Base-by-base conservation (phyloP, 768 basidiomycete genomes). In the Infundibulicybe gibba region DNA sequence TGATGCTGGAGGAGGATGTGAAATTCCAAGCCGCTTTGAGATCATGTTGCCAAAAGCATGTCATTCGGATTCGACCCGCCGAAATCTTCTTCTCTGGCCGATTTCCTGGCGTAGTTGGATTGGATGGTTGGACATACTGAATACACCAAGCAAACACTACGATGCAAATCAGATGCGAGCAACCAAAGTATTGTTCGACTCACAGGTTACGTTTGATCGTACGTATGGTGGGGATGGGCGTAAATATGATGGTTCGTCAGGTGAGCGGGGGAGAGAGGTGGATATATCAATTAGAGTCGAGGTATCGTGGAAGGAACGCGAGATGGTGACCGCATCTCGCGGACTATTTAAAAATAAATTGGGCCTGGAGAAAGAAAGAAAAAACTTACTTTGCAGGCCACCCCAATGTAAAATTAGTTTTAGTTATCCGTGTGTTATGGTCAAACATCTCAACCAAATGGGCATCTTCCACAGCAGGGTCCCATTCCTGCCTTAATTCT, bases 31-130 rank as follows among this genome's bases (percentile, higher is more conserved):
- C 62, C 0, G 90, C 79, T 52, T 89, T 87, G 21, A 95, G 78
- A 68, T 97, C 90, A 62, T 95, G 94, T 60, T 94, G 90, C 90
- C 91, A 95, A 61, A 95, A 94, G 60, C 90, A 94, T 1, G 90
- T 93, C 51, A 94, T 80, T 32, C 90, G 84, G 20, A 92, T 61
- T 50, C 77, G 70, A 37, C 67, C 72, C 44, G 58, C 56, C 17
- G 40, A 59, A 52, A 63, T 77, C 58, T 59, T 74, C 59, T 57
- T 69, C 6, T 38, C 35, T 19, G 14, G 44, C 38, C 52, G 44
- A 51, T 60, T 61, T 33, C 54, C 54, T 5, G 66, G 58, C 14
- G 54, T 40, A 21, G 58, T 49, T 25, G 65, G 55, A 42, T 64
- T 57, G 45, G 60, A 69, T 3, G 67, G 63, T 47, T 72, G 66